phyloP scores from a whole-genome alignment of 2,329 filamentous ascomycete species.

The Ophiognomonia clavigignenti-juglandacearum region DNA sequence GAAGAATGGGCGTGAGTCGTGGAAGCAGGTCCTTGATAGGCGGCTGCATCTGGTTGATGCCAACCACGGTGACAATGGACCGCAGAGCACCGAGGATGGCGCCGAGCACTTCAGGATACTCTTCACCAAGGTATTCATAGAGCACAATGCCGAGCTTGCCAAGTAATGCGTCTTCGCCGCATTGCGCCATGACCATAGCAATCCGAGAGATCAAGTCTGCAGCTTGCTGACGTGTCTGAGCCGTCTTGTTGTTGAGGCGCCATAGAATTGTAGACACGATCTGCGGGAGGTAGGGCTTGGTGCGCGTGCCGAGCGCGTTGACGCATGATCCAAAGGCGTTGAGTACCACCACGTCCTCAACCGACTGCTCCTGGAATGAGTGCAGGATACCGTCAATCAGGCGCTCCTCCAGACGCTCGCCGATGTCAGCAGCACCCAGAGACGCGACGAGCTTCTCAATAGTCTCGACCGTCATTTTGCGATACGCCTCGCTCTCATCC shows the following conservation, averaged over 20 bases:
- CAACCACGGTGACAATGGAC: conserved; percentile 95
- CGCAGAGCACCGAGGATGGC: conserved; percentile 93
- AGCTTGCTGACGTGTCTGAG: conserved; percentile 93
- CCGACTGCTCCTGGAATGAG: conserved; percentile 96
- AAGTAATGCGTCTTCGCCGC: conserved; percentile 92
- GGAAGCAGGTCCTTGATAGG: conserved; percentile 95
- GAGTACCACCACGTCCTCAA: conserved; percentile 92
- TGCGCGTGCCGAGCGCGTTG: conserved; percentile 86
- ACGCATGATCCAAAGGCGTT: conserved; percentile 98
- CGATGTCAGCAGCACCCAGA: conserved; percentile 88
- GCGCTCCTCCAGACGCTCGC: conserved; percentile 85
- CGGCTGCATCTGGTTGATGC: conserved; percentile 96
- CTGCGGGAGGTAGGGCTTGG: conserved; percentile 94
- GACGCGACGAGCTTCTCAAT: conserved; percentile 94
- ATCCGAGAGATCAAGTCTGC: conserved; percentile 95
- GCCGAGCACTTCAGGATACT: conserved; percentile 95
- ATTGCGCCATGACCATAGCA: conserved; percentile 98
- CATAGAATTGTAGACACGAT: conserved; percentile 96
- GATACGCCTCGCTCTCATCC: conserved; percentile 95
- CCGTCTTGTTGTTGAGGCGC: conserved; percentile 95
- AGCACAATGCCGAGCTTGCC: conserved; percentile 90
- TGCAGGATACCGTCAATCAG: conserved; percentile 93
- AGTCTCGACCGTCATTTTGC: conserved; percentile 98
- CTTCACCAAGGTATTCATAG: conserved; percentile 97
- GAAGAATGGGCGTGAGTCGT: conserved; percentile 92